Evolutionary conservation across 164 flowering plant species (phyloP), one percentile per base, ranked within the genome.

Genomic region (Platanus orientalis): DNA sequence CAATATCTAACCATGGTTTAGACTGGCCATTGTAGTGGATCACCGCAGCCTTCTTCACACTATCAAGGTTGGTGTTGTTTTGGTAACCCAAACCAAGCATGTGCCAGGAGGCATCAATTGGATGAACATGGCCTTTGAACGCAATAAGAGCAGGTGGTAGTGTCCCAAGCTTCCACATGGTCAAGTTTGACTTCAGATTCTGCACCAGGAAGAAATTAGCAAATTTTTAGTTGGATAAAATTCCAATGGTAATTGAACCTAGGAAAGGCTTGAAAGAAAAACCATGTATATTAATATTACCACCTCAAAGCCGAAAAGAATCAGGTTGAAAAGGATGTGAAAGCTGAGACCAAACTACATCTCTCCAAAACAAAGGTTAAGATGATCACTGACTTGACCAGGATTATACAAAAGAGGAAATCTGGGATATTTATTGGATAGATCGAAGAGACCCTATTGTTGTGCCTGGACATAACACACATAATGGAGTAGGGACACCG

Each of bases 11-110:
- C 99, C 99, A 95, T 12, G 99, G 99, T 69, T 95, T 95, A 51
- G 86, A 83, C 71, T 92, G 96, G 54, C 99, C 99, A 75, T 95
- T 95, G 78, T 90, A 95, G 79, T 95, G 99, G 58, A 95, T 90
- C 12, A 95, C 99, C 0, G 97, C 99, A 28, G 99, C 92, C 71
- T 69, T 83, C 64, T 81, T 81, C 60, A 90, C 86, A 47, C 65
- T 73, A 56, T 92, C 96, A n/a, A 85, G 50, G 52, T 73, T 77
- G 54, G 97, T 92, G 30, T 87, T 85, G 54, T 78, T 84, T 74
- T 95, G 99, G 66, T 95, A 95, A n/a, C 99, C 99, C 78, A 95
- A 78, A 12, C 99, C 99, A 39, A 94, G 94, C 90, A 94, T 72
- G 77, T 94, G 99, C 99, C 99, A 94, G 3, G 88, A 84, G 21